Base-by-base conservation (phyloP, 1,284 basidiomycete genomes). In the Leucoagaricus sp. region DNA sequence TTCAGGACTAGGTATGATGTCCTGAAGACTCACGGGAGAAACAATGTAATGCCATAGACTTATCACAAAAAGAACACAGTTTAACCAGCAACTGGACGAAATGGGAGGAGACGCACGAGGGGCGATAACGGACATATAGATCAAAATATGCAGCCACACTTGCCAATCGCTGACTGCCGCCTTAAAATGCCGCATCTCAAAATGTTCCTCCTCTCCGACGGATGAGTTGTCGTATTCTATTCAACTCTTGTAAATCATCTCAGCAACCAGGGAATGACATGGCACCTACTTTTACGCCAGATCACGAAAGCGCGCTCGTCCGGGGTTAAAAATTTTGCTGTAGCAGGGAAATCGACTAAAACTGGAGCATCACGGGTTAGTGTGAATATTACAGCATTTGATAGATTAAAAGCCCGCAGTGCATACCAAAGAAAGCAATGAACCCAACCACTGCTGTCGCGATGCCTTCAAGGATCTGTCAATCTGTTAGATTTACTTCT, bases 151-250 rank as follows among this genome's bases (percentile, higher is more conserved):
- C 2, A 84, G 49, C 75, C 79, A 85, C 12, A 83, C 67, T 76
- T 91, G 87, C 87, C 87, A 90, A 63, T 88, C 86, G 0, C 63
- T 64, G 25, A 88, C 62, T 0, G 84, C 84, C 19, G 79, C 73
- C 66, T 72, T 69, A 28, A 89, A 63, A 64, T 88, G 83, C 2
- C 79, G 71, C 54, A 75, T 58, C 13, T 77, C 74, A 60, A 86
- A 86, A 36, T 75, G 71, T 55, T 88, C 85, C 57, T 85, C 85
- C 64, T 89, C 87, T 1, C 84, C 85, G 0, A 86, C 85, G 2
- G 78, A 78, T 0, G 84, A 86, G 60, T 83, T 84, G 64, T 87
- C 85, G 56, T 82, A 85, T 64, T 85, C 84, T 85, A 25, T 15
- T 46, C 31, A 34, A 29, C 45, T 29, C 31, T 4, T n/a, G 4